Base-by-base conservation (phyloP, 228 moss, liverwort and hornwort species). In the Sphagnum fallax region DNA sequence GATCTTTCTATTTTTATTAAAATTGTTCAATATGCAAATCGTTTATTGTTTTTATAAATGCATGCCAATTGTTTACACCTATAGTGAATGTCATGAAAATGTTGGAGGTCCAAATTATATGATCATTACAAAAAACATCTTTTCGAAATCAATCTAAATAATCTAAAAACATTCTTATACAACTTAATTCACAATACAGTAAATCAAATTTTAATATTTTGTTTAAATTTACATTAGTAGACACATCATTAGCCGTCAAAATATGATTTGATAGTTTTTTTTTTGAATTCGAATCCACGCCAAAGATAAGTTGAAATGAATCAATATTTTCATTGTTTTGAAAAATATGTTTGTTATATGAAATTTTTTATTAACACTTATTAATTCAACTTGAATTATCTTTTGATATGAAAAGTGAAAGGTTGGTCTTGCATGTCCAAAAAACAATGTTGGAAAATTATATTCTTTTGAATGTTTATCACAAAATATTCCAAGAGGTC, bases 291-390 rank as follows among this genome's bases (percentile, higher is more conserved):
- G 12, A 4, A 65, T 65, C 65, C 65, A 65, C 0, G 32, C 10
- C 4, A 49, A 65, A 0, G 65, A 65, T 11, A 65, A 50, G 6
- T 48, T 49, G 50, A 48, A 51, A 51, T 5, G 47, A 48, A 65
- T 65, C 12, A 51, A 47, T 48, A 65, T 49, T n/a, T 65, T 51
- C 5, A 51, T 65, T 50, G 65, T 49, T 50, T 65, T 65, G n/a
- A 65, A 65, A 14, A 65, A 48, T 0, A 65, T 47, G 13, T 65
- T 65, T 65, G 12, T 47, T 8, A 65, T 65, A 47, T 50, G 65
- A n/a, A 0, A 65, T 48, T 65, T 50, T 6, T 9, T 8, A 12
- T 65, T 48, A 10, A 5, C 5, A 12, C 8, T 2, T 9, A 5
- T 4, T 16, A 65, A 4, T 65, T 65, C 49, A 47, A 47, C 48